A percentile compares a stretch with the other conserved stretches of the same genome.
Evolutionary conservation across 371 early-diverging fungal genomes (phyloP).

Genomic region (Umbelopsis sp.): DNA sequence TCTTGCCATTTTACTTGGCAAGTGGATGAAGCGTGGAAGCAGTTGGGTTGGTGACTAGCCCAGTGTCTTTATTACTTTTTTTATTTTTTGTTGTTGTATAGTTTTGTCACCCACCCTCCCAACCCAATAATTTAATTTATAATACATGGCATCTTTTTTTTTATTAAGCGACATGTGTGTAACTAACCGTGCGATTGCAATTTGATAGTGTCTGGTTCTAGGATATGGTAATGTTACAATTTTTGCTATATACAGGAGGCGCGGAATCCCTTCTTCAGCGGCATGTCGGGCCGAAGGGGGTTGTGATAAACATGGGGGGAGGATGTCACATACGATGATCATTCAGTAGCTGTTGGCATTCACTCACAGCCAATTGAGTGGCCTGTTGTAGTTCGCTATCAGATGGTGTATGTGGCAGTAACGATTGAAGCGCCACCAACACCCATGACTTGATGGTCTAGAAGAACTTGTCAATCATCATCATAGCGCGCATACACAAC

Average conservation of each 20-base stretch:
- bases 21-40: slow-evolving; percentile 57
- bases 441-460: slow-evolving; percentile 15
- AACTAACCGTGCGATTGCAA: not conserved
- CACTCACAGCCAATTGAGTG: not conserved
- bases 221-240: slow-evolving; percentile 5
- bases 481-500: no score
- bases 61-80: not conserved
- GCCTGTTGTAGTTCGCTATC: slow-evolving; percentile 2
- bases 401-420: not conserved
- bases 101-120: slow-evolving; percentile 1
- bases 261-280: not conserved
- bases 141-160: not conserved
- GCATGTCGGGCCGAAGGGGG: slow-evolving; percentile 16
- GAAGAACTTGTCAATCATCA: no score
- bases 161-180: not conserved
- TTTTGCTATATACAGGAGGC: not conserved
- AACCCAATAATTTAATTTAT: not conserved
- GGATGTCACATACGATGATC: slow-evolving; percentile 16
- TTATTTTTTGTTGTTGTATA: not conserved
- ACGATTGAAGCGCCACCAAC: not conserved
- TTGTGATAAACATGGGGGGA: not conserved
- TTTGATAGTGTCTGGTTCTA: not conserved
- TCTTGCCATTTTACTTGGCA: slow-evolving; percentile 47
- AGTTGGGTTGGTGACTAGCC: slow-evolving; percentile 53
- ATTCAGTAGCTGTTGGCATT: not conserved